Evolutionary conservation across 192 early-diverging fungal genomes (phyloP), one percentile per base, ranked within the genome.

Genomic region (Linnemannia elongata): DNA sequence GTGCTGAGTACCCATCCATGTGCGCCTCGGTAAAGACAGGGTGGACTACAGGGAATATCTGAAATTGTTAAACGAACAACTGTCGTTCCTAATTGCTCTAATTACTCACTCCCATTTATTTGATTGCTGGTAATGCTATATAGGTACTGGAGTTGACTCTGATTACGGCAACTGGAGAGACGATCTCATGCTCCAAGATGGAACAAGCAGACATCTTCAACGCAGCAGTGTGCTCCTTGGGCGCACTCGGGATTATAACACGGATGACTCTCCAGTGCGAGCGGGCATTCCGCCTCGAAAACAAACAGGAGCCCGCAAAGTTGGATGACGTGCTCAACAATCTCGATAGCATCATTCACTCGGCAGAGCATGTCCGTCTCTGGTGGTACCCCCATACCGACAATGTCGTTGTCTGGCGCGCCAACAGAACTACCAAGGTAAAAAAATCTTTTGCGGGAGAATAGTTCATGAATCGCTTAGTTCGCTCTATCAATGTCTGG

Each of bases 381-480:
- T 94, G 94, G 93, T 96, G 94, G 93, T 96, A 93, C 75, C 94
- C 95, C 36, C 93, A 96, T 63, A 94, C 93, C 12, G 92, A 96
- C 71, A 88, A 92, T 69, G 91, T 92, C 13, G 92, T 94, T 24
- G 89, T 95, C 13, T 96, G 94, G 94, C 90, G 90, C 0, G 92
- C 93, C 38, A 94, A 94, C 76, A 90, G 94, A 30, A 92, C 94
- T 0, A 88, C 69, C 0, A 90, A 88, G 80, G 84, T 79, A 41
- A 30, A 18, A 27, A 52, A 13, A n/a, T 17, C 27, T 33, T 35
- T 33, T 7, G 0, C 3, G 3, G 9, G n/a, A 33, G 3, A 33
- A 60, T 10, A n/a, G 0, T 3, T 10, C n/a, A 10, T 9, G 12
- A 13, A 10, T 45, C 12, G 44, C 44, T 45, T 13, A 45, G 44